These are phyloP conservation scores for Mycena metata DNA, from an alignment of 768 basidiomycete genomes.

Conservation along the genomic window DNA sequence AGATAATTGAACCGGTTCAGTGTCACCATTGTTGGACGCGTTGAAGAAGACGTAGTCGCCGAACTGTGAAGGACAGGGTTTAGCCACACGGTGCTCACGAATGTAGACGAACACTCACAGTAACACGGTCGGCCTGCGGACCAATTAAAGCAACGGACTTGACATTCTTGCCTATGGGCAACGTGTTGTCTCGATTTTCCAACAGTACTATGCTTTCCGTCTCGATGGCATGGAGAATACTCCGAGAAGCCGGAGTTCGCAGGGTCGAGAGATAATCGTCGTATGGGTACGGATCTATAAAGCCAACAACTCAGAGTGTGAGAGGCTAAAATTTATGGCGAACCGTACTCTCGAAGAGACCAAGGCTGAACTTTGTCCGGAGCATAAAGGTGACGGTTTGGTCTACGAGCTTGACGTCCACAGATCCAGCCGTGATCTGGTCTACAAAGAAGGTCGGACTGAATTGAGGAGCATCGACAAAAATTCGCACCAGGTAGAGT, in stretches of 20 bases:
- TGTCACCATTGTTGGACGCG: slow-evolving; percentile 62
- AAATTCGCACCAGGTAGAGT: slow-evolving; percentile 65
- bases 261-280: slow-evolving; percentile 67
- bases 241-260: slow-evolving; percentile 66
- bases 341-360: slow-evolving; percentile 73
- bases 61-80: slow-evolving; percentile 58
- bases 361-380: slow-evolving; percentile 71
- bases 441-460: slow-evolving; percentile 47
- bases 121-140: slow-evolving; percentile 71
- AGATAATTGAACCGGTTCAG: too few species aligned
- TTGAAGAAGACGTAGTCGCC: slow-evolving; percentile 82
- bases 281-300: slow-evolving; percentile 75
- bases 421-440: slow-evolving; percentile 68
- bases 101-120: slow-evolving; percentile 52
- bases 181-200: slow-evolving; percentile 65
- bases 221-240: slow-evolving; percentile 67
- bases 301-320: background rate
- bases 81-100: background rate
- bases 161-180: slow-evolving; percentile 67
- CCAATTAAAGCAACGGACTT: slow-evolving; percentile 73
- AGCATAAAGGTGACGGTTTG: slow-evolving; percentile 68
- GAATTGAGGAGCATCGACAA: background rate
- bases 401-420: slow-evolving; percentile 67
- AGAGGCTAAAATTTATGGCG: background rate
- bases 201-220: slow-evolving; percentile 73